phyloP scores from a whole-genome alignment of 2,329 filamentous ascomycete species.

The Hymenoscyphus albidus region DNA sequence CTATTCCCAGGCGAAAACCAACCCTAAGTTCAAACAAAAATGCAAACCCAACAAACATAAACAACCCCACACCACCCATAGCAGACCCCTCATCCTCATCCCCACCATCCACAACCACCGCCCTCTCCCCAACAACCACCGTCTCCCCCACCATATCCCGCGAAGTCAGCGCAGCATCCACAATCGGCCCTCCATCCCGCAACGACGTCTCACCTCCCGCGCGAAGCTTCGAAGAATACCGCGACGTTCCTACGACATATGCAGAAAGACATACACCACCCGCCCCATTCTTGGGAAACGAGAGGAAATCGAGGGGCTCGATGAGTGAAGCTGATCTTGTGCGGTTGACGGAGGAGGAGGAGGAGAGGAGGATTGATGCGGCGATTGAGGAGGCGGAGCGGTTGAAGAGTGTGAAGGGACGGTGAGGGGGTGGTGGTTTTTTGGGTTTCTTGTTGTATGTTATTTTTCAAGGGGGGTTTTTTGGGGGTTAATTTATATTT shows the following conservation, averaged over 20 bases:
- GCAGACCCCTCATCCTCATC: neutral
- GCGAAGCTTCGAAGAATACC: constrained; percentile 21
- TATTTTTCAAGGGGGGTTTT: no score
- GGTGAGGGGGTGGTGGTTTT: neutral
- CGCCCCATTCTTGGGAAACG: constrained; percentile 8
- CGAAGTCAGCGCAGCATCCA: constrained; percentile 14
- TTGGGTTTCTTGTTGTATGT: no score
- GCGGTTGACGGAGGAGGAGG: constrained; percentile 28
- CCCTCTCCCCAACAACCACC: neutral
- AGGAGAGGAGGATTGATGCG: constrained; percentile 32
- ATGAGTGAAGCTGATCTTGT: constrained; percentile 29
- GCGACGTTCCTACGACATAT: constrained; percentile 22
- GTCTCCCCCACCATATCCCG: constrained; percentile 15
- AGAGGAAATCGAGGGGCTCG: constrained; percentile 7
- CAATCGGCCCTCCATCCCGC: constrained; percentile 7
- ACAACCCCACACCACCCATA: neutral
- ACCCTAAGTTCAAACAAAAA: constrained; percentile 8
- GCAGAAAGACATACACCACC: constrained; percentile 22
- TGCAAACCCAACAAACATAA: neutral
- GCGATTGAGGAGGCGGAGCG: constrained; percentile 31
- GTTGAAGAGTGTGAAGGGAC: neutral
- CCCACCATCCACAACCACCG: neutral
- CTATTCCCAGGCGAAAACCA: constrained; percentile 22
- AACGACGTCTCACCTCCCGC: neutral
- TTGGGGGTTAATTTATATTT: neutral